Evolutionary conservation across 495 filamentous ascomycete genomes (phyloP), one percentile per base, ranked within the genome.

Genomic region (Penicillium waksmanii): DNA sequence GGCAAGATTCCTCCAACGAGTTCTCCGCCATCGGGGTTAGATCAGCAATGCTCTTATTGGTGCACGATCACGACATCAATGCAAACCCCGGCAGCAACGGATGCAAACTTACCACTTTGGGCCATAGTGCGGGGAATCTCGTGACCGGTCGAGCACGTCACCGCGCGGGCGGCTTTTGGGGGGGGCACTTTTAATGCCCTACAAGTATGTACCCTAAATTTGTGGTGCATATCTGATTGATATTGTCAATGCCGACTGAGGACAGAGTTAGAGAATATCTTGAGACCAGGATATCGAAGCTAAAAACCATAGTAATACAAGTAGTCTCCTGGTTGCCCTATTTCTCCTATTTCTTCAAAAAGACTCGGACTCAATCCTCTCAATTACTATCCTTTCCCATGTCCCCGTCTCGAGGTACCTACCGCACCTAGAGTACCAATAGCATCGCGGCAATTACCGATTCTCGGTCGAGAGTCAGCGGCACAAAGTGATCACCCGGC

Each of bases 11-110:
- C 53, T 56, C 62, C 58, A 67, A 56, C 58, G 51, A 50, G 33
- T 64, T 72, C 74, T 76, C 74, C 73, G 74, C 74, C 73, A 72
- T 78, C 72, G 73, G 74, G 73, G 69, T 76, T 73, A 70, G 71
- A 77, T 71, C 67, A 73, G 69, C 69, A 60, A 50, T 51, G 19
- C 42, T 56, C 51, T 77, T 58, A 79, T 80, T 80, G 77, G 76
- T 55, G 47, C 50, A 36, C 66, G 77, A 80, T 79, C 76, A 79
- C 77, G 77, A 79, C 76, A 80, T 80, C 76, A 73, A 70, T 77
- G 73, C 72, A 74, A 77, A 76, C 68, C 52, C 11, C 15, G 34
- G 27, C 12, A 34, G 31, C 43, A 51, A 38, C 13, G 0, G 12
- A 53, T 72, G 69, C 76, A 79, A 77, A 77, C 73, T 56, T 63